Percentiles rank a stretch among this genome's conserved stretches.
Conservation (phyloP, 192 early-diverging fungal species). For the Podila epicladia region DNA sequence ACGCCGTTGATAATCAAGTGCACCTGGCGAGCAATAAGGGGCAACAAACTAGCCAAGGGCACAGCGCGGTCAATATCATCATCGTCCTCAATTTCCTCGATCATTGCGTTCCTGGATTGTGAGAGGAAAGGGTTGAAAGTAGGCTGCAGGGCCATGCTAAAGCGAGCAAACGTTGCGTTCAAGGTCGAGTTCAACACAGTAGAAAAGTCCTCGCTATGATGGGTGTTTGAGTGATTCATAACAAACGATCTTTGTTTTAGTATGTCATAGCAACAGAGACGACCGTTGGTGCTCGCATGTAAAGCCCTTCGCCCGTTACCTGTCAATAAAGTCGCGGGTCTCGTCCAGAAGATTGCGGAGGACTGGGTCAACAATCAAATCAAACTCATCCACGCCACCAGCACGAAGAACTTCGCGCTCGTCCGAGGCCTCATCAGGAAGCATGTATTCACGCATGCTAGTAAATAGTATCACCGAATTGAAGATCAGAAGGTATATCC, state of each 20-base stretch:
- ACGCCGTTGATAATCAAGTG: conserved; percentile 78
- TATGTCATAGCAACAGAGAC: too few relatives aligned
- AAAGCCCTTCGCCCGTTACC: neutral
- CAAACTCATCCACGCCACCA: conserved; percentile 55
- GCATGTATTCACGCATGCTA: conserved; percentile 64
- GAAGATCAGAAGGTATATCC: conserved; percentile 6
- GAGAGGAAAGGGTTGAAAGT: conserved; percentile 48
- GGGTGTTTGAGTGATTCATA: too few relatives aligned
- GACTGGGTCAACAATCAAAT: conserved; percentile 64
- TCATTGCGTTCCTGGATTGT: conserved; percentile 8
- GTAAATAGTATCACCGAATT: conserved; percentile 1
- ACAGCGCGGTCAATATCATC: conserved; percentile 50
- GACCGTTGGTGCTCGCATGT: too few relatives aligned
- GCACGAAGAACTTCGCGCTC: conserved; percentile 71
- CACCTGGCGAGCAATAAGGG: conserved; percentile 71
- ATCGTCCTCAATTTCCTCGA: conserved; percentile 68
- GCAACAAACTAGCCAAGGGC: conserved; percentile 70
- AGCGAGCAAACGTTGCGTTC: conserved; percentile 55
- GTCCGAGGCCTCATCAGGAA: conserved; percentile 69
- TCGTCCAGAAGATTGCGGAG: conserved; percentile 85
- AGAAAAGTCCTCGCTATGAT: conserved; percentile 53
- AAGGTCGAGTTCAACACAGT: conserved; percentile 55
- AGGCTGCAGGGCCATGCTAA: conserved; percentile 45
- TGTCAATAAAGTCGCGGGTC: conserved; percentile 89
- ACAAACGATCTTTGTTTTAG: too few relatives aligned